Percentiles rank a stretch among this genome's conserved stretches.
phyloP scores from a whole-genome alignment of 495 filamentous ascomycete genomes.

The Echria macrotheca region DNA sequence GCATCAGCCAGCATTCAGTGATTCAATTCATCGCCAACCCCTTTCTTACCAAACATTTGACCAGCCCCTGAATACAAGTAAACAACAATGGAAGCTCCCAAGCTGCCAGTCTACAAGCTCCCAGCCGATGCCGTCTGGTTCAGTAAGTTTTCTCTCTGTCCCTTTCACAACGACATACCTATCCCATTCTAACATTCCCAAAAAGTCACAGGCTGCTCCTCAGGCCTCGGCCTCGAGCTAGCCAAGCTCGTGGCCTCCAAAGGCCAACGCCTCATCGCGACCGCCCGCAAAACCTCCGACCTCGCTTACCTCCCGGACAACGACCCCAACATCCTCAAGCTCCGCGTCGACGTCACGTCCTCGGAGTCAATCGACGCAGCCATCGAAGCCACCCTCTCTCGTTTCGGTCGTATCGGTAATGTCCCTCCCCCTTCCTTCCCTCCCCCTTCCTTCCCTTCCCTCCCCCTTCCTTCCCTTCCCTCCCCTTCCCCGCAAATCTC shows the following conservation, averaged over 20 bases:
- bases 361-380: constrained; percentile 35
- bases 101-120: no score
- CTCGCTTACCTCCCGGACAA: constrained; percentile 35
- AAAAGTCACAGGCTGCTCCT: constrained; percentile 48
- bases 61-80: no score
- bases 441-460: no score
- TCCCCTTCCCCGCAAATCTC: no score
- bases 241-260: constrained; percentile 33
- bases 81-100: no score
- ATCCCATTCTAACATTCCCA: background rate
- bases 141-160: constrained; percentile 27
- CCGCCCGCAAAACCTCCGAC: constrained; percentile 31
- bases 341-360: constrained; percentile 42
- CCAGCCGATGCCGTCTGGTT: constrained; percentile 47
- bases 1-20: no score
- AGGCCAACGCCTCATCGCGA: constrained; percentile 45
- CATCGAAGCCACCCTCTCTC: constrained; percentile 28
- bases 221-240: constrained; percentile 42
- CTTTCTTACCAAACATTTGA: no score
- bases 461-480: no score
- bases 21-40: no score
- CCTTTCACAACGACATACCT: background rate
- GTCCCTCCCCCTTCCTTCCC: no score
- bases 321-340: constrained; percentile 34
- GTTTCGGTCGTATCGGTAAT: constrained; percentile 45